Evolutionary conservation across 2,329 filamentous ascomycete species (phyloP).

Genomic region (Grosmannia huntii): DNA sequence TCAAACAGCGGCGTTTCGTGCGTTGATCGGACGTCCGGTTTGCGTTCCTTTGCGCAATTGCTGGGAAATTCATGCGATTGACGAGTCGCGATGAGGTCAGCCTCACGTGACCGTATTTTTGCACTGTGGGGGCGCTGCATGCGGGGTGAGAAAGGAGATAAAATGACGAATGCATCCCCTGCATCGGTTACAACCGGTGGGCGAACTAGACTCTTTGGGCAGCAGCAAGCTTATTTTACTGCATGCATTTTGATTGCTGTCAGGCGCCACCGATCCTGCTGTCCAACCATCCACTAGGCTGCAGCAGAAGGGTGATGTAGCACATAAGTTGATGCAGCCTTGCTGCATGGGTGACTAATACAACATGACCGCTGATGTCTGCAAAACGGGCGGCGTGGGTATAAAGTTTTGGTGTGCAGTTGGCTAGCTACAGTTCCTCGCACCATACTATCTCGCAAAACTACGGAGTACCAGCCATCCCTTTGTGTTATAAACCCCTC

Average conservation of each 20-base stretch:
- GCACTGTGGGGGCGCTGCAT: not conserved
- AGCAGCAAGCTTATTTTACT: not conserved
- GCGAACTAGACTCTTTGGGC: not conserved
- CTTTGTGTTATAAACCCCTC: too few relatives aligned
- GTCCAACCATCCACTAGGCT: too few relatives aligned
- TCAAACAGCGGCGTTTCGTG: not conserved
- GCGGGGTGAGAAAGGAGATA: not conserved
- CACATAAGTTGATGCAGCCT: too few relatives aligned
- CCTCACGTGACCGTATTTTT: not conserved
- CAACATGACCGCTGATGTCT: too few relatives aligned
- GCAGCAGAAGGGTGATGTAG: too few relatives aligned
- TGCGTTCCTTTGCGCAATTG: not conserved
- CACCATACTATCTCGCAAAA: not conserved
- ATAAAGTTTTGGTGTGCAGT: not conserved
- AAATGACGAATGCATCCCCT: not conserved
- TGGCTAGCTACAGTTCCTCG: not conserved
- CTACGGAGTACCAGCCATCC: not conserved
- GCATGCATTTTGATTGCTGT: too few relatives aligned
- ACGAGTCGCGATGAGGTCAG: not conserved
- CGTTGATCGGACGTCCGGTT: not conserved
- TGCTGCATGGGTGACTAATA: too few relatives aligned
- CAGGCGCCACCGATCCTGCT: too few relatives aligned
- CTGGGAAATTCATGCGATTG: not conserved
- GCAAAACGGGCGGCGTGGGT: too few relatives aligned
- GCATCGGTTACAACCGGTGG: not conserved